Base-by-base conservation (phyloP, 164 flowering plant genomes). In the Annona squamosa region DNA sequence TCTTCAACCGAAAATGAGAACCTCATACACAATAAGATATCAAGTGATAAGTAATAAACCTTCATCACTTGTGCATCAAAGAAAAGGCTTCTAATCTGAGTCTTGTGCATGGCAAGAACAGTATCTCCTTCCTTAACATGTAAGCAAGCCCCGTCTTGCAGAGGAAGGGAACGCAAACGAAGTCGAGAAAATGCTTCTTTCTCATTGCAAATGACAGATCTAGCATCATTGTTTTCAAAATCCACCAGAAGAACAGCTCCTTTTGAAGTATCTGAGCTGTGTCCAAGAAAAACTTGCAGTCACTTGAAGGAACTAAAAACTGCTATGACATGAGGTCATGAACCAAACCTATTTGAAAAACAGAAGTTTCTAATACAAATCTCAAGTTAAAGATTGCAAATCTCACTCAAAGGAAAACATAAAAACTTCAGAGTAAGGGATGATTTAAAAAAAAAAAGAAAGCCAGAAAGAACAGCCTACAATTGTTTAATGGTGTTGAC, bases 41-140 rank as follows among this genome's bases (percentile, higher is more conserved):
- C 17, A 16, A 61, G 18, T 61, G 63, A n/a, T 10, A n/a, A 4
- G 17, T 10, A 12, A 5, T 64, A 7, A 72, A 85, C 87, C 87
- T 81, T 70, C 74, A 78, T 84, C 69, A 83, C 83, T 73, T 69
- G 65, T 4, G 84, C 83, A 80, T 85, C 87, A 75, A 70, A 80
- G 72, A 78, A 81, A 63, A 73, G 76, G 26, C 59, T 65, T 73
- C 65, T 65, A 73, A 3, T 52, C n/a, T 73, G 71, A 17, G 70
- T 77, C 62, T 75, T 71, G 2, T 72, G 65, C 66, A 66, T 57
- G 1, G 82, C 85, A 78, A 83, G 83, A 72, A 83, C 81, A 75
- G 63, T 80, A 4, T 76, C 76, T 47, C 86, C 84, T 79, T 79
- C 77, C 48, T 78, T 44, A 2, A 83, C 75, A 73, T 70, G 67